Base-by-base conservation (phyloP, 2,329 filamentous ascomycete genomes). In the Alternaria arbusti region DNA sequence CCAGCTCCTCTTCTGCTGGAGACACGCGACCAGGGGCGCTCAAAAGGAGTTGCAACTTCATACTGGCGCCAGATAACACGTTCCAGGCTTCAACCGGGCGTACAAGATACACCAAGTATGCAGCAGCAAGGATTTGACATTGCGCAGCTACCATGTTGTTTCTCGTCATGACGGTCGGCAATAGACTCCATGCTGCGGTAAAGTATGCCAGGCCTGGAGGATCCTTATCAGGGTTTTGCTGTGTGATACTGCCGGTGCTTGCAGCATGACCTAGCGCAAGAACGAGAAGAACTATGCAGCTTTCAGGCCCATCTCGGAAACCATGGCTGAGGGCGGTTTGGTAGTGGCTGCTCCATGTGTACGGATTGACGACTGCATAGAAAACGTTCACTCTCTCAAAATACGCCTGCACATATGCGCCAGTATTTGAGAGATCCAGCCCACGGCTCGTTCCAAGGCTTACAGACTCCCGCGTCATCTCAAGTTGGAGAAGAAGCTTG, bases 321-420 rank as follows among this genome's bases (percentile, higher is more conserved):
- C 90, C 89, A 68, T 90, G 90, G 3, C 90, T 90, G 7, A 94
- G 84, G 0, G 92, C 92, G 5, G 86, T 90, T 26, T 89, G 88
- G 75, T 94, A 94, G 75, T 93, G 90, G 63, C 86, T 88, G 45
- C 87, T 85, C 92, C 92, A 96, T 2, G 89, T 91, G 77, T 92
- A 92, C 1, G 92, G 92, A 75, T 94, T 94, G 32, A 96, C 91
- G 70, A 91, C 93, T 10, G 92, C 92, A 73, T 95, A 95, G 90
- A 92, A 95, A 4, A 94, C 86, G 68, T 95, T 95, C 63, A 94
- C 92, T 45, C 90, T 86, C 61, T 91, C 89, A 73, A 95, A 96
- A 78, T 93, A 95, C 1, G 92, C 90, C 74, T 91, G 89, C 44
- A 93, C 90, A 76, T 94, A 94, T 5, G 89, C 86, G 50, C 89